Evolutionary conservation across 2,329 filamentous ascomycete species (phyloP).

Genomic region (Colletotrichum limetticola): DNA sequence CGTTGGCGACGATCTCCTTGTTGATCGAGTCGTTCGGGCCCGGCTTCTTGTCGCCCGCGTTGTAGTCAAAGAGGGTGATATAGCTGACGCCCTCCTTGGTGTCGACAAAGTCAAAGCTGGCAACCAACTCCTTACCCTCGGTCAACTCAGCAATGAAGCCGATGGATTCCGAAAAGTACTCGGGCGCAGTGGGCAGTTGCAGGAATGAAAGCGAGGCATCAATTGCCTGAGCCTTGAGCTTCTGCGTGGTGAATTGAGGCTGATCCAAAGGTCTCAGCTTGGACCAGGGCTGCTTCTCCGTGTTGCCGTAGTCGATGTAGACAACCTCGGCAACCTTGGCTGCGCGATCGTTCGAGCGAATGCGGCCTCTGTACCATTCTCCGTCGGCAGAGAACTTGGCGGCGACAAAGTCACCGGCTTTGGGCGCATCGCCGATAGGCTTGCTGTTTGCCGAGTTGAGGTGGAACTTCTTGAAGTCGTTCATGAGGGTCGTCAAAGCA

Average conservation of each 20-base stretch:
- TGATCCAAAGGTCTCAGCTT: constrained; percentile 84
- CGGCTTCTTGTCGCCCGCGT: constrained; percentile 63
- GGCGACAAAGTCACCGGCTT: constrained; percentile 90
- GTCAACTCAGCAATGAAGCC: constrained; percentile 80
- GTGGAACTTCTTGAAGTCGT: constrained; percentile 90
- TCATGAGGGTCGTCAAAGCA: constrained; percentile 88
- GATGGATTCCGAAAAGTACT: constrained; percentile 87
- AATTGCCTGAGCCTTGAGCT: constrained; percentile 86
- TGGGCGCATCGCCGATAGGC: constrained; percentile 79
- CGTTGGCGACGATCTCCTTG: constrained; percentile 84
- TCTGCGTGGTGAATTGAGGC: constrained; percentile 81
- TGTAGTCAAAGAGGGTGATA: constrained; percentile 88
- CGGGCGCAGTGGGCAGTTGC: constrained; percentile 83
- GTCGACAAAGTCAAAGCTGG: constrained; percentile 88
- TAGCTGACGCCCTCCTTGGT: constrained; percentile 83
- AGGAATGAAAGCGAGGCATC: constrained; percentile 90
- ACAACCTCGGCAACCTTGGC: constrained; percentile 89
- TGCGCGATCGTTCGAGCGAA: constrained; percentile 92
- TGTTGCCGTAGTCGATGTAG: constrained; percentile 97
- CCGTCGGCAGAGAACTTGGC: constrained; percentile 90
- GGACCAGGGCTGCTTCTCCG: constrained; percentile 87
- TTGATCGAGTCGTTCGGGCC: constrained; percentile 85
- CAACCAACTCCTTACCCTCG: constrained; percentile 82
- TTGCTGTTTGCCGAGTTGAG: constrained; percentile 83
- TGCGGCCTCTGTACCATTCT: constrained; percentile 93